Conservation (phyloP, 2,329 filamentous ascomycete species). For the Pleoardoris graminearum region DNA sequence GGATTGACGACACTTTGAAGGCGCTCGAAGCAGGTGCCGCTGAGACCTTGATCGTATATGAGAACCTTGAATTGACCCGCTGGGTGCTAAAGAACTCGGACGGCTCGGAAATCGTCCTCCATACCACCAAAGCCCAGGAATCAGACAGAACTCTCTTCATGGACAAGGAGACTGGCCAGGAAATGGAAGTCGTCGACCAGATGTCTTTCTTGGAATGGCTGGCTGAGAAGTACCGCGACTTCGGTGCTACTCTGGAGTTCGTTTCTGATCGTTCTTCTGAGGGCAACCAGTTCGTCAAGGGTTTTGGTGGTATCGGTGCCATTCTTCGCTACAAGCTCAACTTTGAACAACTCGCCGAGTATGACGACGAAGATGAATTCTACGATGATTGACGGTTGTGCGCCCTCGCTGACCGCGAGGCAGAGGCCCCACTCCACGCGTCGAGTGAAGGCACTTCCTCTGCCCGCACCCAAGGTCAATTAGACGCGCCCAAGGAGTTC, state of each 20-base stretch:
- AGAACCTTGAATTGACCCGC: constrained; percentile 93
- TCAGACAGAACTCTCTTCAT: constrained; percentile 79
- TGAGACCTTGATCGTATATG: constrained; percentile 93
- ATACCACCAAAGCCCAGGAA: constrained; percentile 88
- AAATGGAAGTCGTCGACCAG: constrained; percentile 92
- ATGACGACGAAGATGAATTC: constrained; percentile 82
- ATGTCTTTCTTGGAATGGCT: constrained; percentile 99
- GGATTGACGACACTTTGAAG: constrained; percentile 96
- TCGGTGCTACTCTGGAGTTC: constrained; percentile 93
- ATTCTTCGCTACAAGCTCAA: constrained; percentile 99
- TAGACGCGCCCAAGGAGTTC: constrained; percentile 38
- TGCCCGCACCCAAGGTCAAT: constrained; percentile 42
- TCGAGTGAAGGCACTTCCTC: constrained; percentile 60
- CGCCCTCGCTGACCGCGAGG: constrained; percentile 87
- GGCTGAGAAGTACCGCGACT: constrained; percentile 97
- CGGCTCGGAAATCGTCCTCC: constrained; percentile 73
- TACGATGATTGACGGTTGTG: constrained; percentile 93
- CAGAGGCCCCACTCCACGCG: constrained; percentile 65
- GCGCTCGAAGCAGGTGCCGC: constrained; percentile 93
- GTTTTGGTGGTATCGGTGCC: constrained; percentile 97
- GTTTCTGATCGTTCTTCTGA: constrained; percentile 97
- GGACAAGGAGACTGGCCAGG: constrained; percentile 93
- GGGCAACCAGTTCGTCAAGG: constrained; percentile 99
- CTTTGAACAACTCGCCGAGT: constrained; percentile 96
- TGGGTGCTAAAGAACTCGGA: constrained; percentile 83